Evolutionary conservation across 2,329 filamentous ascomycete genomes (phyloP).

Genomic region (Cryphonectria parasitica): DNA sequence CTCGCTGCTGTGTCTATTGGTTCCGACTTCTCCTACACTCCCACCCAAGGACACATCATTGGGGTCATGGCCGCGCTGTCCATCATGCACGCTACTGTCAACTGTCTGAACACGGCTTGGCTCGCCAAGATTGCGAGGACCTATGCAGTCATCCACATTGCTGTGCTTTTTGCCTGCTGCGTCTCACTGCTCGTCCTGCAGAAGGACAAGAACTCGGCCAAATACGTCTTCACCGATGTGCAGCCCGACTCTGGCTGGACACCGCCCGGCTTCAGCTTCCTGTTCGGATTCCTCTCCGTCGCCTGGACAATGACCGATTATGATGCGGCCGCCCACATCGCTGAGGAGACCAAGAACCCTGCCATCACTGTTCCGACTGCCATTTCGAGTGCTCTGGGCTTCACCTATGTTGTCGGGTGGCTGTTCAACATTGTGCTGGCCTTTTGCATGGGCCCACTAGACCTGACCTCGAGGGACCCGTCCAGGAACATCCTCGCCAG

Average conservation of each 20-base stretch:
- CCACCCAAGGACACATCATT: conserved; percentile 49
- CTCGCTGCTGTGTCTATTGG: conserved; percentile 56
- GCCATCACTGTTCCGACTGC: conserved; percentile 51
- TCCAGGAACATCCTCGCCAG: conserved; percentile 47
- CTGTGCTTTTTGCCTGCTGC: conserved; percentile 51
- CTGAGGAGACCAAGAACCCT: conserved; percentile 49
- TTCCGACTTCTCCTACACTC: conserved; percentile 47
- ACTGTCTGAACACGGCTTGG: conserved; percentile 58
- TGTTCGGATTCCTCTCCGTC: conserved; percentile 60
- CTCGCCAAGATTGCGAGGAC: conserved; percentile 60
- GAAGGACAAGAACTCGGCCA: conserved; percentile 52
- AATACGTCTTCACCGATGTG: conserved; percentile 58
- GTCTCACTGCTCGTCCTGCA: conserved; percentile 54
- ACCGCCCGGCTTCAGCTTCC: conserved; percentile 55
- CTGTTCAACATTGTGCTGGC: conserved; percentile 62
- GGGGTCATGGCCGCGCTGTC: conserved; percentile 59
- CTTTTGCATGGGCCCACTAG: conserved; percentile 54
- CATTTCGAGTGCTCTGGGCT: conserved; percentile 58
- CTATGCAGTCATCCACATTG: conserved; percentile 59
- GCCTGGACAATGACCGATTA: conserved; percentile 49
- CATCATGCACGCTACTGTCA: conserved; percentile 52
- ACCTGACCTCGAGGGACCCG: conserved; percentile 39
- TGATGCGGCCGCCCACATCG: conserved; percentile 41
- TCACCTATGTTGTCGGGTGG: conserved; percentile 59
- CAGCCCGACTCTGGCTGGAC: conserved; percentile 54